Evolutionary conservation across 176 grass and related monocot genomes (phyloP), one percentile per base, ranked within the genome.

Genomic region (Canna indica): DNA sequence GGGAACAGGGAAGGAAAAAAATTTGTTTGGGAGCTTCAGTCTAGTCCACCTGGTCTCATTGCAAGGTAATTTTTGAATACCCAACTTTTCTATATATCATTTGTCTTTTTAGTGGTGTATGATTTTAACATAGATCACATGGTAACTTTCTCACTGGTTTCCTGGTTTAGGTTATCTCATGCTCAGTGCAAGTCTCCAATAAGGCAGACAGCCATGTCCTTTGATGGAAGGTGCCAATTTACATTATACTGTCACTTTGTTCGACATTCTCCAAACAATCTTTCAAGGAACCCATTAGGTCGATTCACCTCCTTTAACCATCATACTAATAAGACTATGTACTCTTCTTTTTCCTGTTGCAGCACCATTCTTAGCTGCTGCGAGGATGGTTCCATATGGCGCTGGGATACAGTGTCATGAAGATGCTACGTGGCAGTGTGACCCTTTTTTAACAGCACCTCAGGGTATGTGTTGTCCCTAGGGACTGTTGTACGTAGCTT

Each of bases 1-100:
- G 86, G 94, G n/a, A 99, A 88, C 47, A 82, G 86, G 73, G 94
- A 99, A 80, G 94, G 94, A 22, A 93, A 99, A 79, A 80, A 88
- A 30, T 99, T 75, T 68, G 84, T 99, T 26, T 99, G 89, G 89
- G 86, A 99, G 76, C 84, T 99, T 76, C 86, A 99, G 52, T 73
- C 89, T 24, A 90, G 80, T 76, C 94, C 89, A 12, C 90, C 86
- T 76, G 64, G 83, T 68, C 77, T 92, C 64, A 83, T 79, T 57
- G 53, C 86, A 52, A 56, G 84, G 86, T 99, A 75, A 74, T 26
- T 70, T 58, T 63, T 36, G 18, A 47, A 68, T 75, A 75, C 73
- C 4, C 42, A 1, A 7, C 5, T 3, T 18, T 35, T 66, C 25
- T 28, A 13, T n/a, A n/a, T 46, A 38, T 54, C 11, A 16, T 36